These are phyloP conservation scores for Boletus edulis DNA, from an alignment of 768 basidiomycete species.

Conservation along the genomic window DNA sequence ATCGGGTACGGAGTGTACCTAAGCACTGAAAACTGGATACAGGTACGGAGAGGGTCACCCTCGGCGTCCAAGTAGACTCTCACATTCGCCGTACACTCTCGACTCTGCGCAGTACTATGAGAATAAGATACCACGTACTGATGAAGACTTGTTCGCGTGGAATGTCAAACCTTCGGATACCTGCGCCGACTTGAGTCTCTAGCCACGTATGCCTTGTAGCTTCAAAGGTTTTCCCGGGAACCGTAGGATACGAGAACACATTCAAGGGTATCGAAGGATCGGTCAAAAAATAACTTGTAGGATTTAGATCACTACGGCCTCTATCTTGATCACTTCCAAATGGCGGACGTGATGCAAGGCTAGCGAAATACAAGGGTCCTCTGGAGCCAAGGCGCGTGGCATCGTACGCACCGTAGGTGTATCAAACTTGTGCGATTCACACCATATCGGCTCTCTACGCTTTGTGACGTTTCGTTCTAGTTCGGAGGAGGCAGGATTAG, in stretches of 20 bases:
- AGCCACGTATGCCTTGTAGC: constrained; percentile 5
- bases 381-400: constrained; percentile 28
- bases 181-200: constrained; percentile 23
- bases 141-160: constrained; percentile 30
- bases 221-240: constrained; percentile 15
- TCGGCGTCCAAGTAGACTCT: background rate
- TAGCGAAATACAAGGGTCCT: constrained; percentile 41
- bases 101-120: constrained; percentile 7
- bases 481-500: constrained; percentile 25
- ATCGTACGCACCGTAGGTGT: constrained; percentile 42
- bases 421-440: constrained; percentile 42
- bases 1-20: constrained; percentile 15
- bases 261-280: constrained; percentile 19
- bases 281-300: constrained; percentile 8
- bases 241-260: constrained; percentile 16
- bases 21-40: constrained; percentile 25
- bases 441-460: too few relatives aligned
- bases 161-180: constrained; percentile 20
- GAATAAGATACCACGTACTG: constrained; percentile 25
- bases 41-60: constrained; percentile 12
- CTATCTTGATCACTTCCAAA: constrained; percentile 42
- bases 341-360: constrained; percentile 36
- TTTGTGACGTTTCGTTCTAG: constrained; percentile 6
- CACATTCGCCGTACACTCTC: background rate
- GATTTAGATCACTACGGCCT: constrained; percentile 43